Conservation (phyloP, 208 protist species). For the Trypanosoma mega region DNA sequence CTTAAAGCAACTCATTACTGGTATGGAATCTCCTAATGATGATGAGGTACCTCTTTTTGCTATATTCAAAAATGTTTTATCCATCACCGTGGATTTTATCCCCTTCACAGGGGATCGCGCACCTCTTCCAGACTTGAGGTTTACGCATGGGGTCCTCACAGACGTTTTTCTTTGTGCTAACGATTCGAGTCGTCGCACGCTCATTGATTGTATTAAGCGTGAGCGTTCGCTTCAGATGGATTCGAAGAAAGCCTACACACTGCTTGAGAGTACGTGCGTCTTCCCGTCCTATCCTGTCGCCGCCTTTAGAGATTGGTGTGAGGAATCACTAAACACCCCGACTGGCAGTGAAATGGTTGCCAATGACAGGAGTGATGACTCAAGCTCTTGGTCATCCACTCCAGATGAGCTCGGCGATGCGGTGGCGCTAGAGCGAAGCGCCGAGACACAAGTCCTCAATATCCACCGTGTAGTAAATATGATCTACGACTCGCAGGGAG, state of each 20-base stretch:
- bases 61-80: conserved; percentile 53
- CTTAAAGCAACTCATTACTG: conserved; percentile 37
- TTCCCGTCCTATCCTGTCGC: conserved; percentile 27
- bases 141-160: conserved; percentile 20
- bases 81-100: conserved; percentile 55
- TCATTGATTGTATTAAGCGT: conserved; percentile 20
- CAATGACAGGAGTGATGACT: conserved; percentile 12
- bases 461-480: conserved; percentile 76
- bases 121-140: conserved; percentile 13
- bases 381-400: conserved; percentile 18
- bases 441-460: conserved; percentile 68
- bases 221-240: conserved; percentile 10
- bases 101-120: conserved; percentile 17
- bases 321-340: conserved; percentile 6
- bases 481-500: conserved; percentile 83
- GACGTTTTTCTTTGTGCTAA: conserved; percentile 26
- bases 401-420: conserved; percentile 59
- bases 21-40: conserved; percentile 18
- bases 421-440: conserved; percentile 76
- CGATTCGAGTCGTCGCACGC: neutral
- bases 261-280: conserved; percentile 11
- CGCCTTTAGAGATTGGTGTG: conserved; percentile 26
- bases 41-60: conserved; percentile 26
- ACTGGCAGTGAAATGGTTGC: neutral
- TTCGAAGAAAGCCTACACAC: conserved; percentile 11